A percentile compares a stretch with the other conserved stretches of the same genome.
These are phyloP conservation scores for Aspergillus steynii DNA, from an alignment of 495 filamentous ascomycete genomes.

Conservation along the genomic window DNA sequence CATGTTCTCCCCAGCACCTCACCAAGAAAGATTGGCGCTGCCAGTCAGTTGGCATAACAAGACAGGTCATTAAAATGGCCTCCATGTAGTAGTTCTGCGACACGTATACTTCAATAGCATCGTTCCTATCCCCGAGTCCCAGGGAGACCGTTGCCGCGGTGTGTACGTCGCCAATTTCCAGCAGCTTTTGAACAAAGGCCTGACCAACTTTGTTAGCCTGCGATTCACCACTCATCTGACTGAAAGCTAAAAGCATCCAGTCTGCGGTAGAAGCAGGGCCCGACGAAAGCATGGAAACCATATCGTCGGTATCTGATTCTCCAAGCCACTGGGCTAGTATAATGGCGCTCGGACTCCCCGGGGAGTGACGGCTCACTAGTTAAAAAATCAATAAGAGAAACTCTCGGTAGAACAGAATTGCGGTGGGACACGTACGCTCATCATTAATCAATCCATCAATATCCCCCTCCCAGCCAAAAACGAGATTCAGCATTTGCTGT, in stretches of 20 bases:
- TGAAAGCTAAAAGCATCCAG: constrained; percentile 96
- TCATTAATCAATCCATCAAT: constrained; percentile 81
- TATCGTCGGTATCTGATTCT: constrained; percentile 77
- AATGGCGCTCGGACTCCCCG: constrained; percentile 72
- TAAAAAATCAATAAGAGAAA: constrained; percentile 12
- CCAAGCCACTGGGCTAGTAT: constrained; percentile 90
- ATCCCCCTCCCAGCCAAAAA: constrained; percentile 94
- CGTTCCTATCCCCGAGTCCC: constrained; percentile 87
- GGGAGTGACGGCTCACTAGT: constrained; percentile 64
- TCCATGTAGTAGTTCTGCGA: constrained; percentile 92
- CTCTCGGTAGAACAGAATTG: background rate
- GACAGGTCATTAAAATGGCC: constrained; percentile 76
- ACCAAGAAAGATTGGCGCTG: constrained; percentile 84
- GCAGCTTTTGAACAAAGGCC: constrained; percentile 85
- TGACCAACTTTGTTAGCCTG: constrained; percentile 89
- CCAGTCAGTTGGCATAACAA: constrained; percentile 79
- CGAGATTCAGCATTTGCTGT: constrained; percentile 86
- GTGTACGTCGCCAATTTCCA: constrained; percentile 89
- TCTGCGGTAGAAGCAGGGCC: constrained; percentile 86
- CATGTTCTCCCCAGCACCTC: constrained; percentile 92
- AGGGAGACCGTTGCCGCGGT: constrained; percentile 88
- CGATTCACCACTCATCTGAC: constrained; percentile 74
- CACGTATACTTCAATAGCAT: constrained; percentile 95
- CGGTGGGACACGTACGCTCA: constrained; percentile 56
- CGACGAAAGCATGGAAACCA: constrained; percentile 70